Percentiles rank a stretch among this genome's conserved stretches.
Evolutionary conservation across 257 asterid genomes (phyloP).

Genomic region (Penstemon newberryi): DNA sequence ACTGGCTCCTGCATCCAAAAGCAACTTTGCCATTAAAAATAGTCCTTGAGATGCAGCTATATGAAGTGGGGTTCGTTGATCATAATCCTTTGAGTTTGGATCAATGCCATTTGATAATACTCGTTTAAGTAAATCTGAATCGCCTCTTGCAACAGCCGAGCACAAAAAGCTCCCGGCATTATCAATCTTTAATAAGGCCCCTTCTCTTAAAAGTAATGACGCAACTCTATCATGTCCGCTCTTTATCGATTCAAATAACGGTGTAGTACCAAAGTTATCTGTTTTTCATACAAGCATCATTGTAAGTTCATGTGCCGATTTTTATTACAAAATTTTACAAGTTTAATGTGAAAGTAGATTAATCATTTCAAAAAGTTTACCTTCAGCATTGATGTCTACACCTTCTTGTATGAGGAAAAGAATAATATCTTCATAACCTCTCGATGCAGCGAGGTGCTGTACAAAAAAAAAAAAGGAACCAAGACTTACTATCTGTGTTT

Average conservation of each 20-base stretch:
- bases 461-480: not conserved
- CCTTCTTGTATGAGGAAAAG: slow-evolving; percentile 70
- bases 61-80: slow-evolving; percentile 83
- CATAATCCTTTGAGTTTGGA: slow-evolving; percentile 74
- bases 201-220: slow-evolving; percentile 60
- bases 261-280: slow-evolving; percentile 83
- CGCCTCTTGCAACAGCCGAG: slow-evolving; percentile 65
- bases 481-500: too few species aligned
- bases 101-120: slow-evolving; percentile 64
- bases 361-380: slow-evolving; percentile 29
- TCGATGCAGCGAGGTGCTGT: slow-evolving; percentile 96
- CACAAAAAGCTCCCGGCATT: slow-evolving; percentile 74
- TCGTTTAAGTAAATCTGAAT: slow-evolving; percentile 72
- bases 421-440: slow-evolving; percentile 73
- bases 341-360: not conserved
- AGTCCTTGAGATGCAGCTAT: slow-evolving; percentile 80
- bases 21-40: slow-evolving; percentile 69
- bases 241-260: slow-evolving; percentile 80
- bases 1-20: slow-evolving; percentile 86
- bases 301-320: not conserved
- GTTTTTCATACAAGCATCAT: slow-evolving; percentile 6
- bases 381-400: slow-evolving; percentile 59
- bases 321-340: not conserved
- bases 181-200: slow-evolving; percentile 62
- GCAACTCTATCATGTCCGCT: slow-evolving; percentile 73